Conservation (phyloP, 106 monocot species). For the Chionographis japonica region DNA sequence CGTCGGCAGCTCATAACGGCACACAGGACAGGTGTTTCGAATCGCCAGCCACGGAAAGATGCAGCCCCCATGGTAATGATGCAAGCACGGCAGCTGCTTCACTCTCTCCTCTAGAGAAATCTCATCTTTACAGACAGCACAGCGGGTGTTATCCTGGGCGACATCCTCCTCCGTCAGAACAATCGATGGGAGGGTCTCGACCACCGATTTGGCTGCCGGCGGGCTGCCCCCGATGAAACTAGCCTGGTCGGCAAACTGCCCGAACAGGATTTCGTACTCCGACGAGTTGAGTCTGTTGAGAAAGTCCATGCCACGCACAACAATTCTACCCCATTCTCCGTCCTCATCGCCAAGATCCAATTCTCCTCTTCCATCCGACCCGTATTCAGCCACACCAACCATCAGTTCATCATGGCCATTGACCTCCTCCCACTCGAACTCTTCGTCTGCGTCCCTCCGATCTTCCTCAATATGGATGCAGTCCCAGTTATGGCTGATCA, state of each 20-base stretch:
- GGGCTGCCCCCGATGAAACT: no score
- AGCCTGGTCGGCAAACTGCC: conserved; percentile 6
- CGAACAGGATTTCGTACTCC: conserved; percentile 8
- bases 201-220: conserved; percentile 3
- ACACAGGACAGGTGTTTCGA: conserved; percentile 33
- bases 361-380: neutral
- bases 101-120: conserved; percentile 15
- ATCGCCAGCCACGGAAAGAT: conserved; percentile 39
- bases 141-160: neutral
- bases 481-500: neutral
- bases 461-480: neutral
- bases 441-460: neutral
- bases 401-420: neutral
- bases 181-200: neutral
- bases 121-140: conserved; percentile 40
- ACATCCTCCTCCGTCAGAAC: neutral
- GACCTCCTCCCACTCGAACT: conserved; percentile 15
- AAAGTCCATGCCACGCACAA: neutral
- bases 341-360: neutral
- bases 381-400: neutral
- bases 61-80: conserved; percentile 35
- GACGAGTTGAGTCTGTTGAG: neutral
- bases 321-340: no score
- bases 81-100: conserved; percentile 31
- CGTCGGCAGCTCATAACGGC: conserved; percentile 8